Evolutionary conservation across 495 filamentous ascomycete genomes (phyloP), one percentile per base, ranked within the genome.

Genomic region (Pyronema domesticum): DNA sequence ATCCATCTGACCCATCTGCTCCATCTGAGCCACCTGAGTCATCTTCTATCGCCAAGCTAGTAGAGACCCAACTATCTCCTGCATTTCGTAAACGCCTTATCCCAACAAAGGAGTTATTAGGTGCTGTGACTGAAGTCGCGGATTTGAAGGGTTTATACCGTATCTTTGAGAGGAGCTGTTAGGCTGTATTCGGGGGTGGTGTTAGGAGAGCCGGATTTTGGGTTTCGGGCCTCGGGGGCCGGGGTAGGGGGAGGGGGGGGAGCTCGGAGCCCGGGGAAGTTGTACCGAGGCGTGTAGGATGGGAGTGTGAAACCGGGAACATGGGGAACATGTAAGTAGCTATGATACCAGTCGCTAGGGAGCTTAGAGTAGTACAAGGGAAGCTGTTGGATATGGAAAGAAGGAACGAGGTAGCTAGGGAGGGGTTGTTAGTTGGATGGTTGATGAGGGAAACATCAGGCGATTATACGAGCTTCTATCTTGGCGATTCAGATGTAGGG

Each of bases 81-180:
- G 85, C 88, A 3, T 80, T 95, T 57, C 83, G 85, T 67, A 76
- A 81, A 6, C 73, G 88, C 51, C 67, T 99, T 37, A 82, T 96
- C 56, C 89, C 88, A 23, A 94, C 89, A 42, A 82, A 76, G 55
- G 73, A 75, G 17, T 68, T 96, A 60, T 75, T 95, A 67, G 76
- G 77, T 54, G 85, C 81, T 15, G 79, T 94, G 33, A 73, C 93
- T 13, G 91, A 99, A 70, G 80, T 95, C 23, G 93, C 93, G 0
- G 84, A 95, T 72, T 69, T 96, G 54, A 96, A 95, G 67, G 89
- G 93, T 3, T 66, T 99, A 49, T 99, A 99, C 68, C 73, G 85
- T 42, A 89, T 95, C n/a, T 99, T 99, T 72, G 93, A 99, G 70
- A 75, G 93, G 47, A 96, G 58, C 30, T 65, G 62, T 54, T 65